Evolutionary conservation across 768 basidiomycete species (phyloP), one percentile per base, ranked within the genome.

Genomic region (Serendipita vermifera): DNA sequence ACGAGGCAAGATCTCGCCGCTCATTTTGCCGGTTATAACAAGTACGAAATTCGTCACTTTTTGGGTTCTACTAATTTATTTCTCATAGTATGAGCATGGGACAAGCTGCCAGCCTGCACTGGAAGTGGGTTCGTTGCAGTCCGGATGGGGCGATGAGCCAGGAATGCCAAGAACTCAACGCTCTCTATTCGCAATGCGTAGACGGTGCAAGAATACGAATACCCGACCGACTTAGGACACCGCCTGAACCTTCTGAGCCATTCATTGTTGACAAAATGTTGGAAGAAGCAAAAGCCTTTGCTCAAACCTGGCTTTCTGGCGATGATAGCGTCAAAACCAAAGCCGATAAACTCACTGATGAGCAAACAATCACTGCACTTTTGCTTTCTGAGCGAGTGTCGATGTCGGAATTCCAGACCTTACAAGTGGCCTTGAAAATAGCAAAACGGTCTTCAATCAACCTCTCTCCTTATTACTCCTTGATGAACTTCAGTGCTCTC

Each of bases 91-190:
- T 77, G 38, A 74, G 78, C 2, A 72, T 83, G 15, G 82, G 79
- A 0, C 72, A 72, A 51, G 75, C 82, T 1, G 71, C 77, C 1
- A 71, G 76, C 9, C 67, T 84, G 14, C 81, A 83, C 57, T 70
- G 71, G 2, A 77, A 78, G 64, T 84, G 82, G 82, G 74, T 75
- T 48, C 72, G 76, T 2, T 68, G 67, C 38, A 77, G 74, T 56
- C 74, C 77, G 0, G 65, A 73, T 46, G 82, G 82, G 27, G 81
- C 81, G 0, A 68, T 82, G 60, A 76, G 78, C 61, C 66, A 74
- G 0, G 77, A 85, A 67, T 85, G 82, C 60, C 82, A 83, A 61
- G 82, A 85, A 62, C 70, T 85, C 24, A 84, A 83, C 58, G 82
- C 81, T 0, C 66, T 85, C 6, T 81, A 85, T 60, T 85, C 82